Base-by-base conservation (phyloP, 140 eudicot species). In the Senecio squalidus region DNA sequence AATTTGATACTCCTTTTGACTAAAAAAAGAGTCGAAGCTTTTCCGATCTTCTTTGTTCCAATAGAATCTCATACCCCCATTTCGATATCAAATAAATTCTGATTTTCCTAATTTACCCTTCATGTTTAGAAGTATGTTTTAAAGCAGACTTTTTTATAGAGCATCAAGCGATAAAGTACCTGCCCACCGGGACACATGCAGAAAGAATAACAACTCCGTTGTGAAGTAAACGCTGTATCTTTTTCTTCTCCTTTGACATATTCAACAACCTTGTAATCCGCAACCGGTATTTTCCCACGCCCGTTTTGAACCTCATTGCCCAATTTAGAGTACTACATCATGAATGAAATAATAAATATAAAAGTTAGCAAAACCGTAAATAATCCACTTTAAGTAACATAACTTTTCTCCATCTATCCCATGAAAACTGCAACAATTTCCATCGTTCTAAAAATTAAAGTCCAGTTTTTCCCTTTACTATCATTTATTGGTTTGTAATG, bases 161-260 rank as follows among this genome's bases (percentile, higher is more conserved):
- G n/a, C n/a, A n/a, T n/a, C n/a, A n/a, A n/a, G n/a, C n/a, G n/a
- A n/a, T n/a, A n/a, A n/a, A n/a, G n/a, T 79, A 87, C 98, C 98
- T 92, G 96, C 55, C 98, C 98, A 48, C 98, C 98, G 13, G 96
- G 98, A 55, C 98, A 92, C 96, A 92, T 87, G 86, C 98, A 92
- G 70, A 92, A 87, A 16, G 98, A 92, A 69, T 87, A 87, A 67
- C 96, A 92, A 59, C 95, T 84, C 28, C 93, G 80, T 45, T 34
- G 68, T 49, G 74, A 58, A 58, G 58, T 31, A 20, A 71, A 44
- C 0, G 59, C 41, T 53, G 22, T 10, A 41, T 57, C 49, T 9
- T 49, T 43, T 38, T 58, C 67, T n/a, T 79, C 67, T 60, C 55
- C 65, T 71, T 70, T 69, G 23, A 92, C 71, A 48, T 79, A 87